A percentile compares a stretch with the other conserved stretches of the same genome.
Conservation (phyloP, 306 rosid genomes). For the Sphenostylis stenocarpa region DNA sequence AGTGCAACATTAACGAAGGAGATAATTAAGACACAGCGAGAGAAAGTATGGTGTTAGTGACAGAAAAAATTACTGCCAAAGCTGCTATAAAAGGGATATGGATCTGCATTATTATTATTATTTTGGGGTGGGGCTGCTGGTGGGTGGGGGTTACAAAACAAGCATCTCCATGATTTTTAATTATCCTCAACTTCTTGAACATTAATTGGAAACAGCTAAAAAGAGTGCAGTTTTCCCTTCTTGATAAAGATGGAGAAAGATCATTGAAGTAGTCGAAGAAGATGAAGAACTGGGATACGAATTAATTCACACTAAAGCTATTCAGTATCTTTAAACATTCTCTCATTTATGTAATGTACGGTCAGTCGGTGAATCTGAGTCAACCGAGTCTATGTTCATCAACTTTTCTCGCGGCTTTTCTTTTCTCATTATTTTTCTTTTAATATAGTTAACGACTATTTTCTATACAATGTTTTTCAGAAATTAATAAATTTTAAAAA, state of each 20-base stretch:
- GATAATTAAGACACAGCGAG: conserved; percentile 24
- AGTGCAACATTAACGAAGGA: conserved; percentile 22
- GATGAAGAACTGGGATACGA: neutral
- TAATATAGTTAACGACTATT: neutral
- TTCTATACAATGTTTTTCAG: neutral
- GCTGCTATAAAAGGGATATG: conserved; percentile 27
- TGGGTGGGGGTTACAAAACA: neutral
- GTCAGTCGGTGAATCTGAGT: conserved; percentile 14
- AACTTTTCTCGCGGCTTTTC: conserved; percentile 6
- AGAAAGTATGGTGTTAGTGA: conserved; percentile 9
- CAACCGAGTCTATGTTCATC: neutral
- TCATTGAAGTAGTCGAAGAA: conserved; percentile 13
- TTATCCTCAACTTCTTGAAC: conserved; percentile 8
- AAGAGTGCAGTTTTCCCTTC: neutral
- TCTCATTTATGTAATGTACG: conserved; percentile 12
- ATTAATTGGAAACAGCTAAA: neutral
- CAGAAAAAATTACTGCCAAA: conserved; percentile 29
- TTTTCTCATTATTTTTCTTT: neutral
- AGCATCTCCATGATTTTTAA: conserved; percentile 17
- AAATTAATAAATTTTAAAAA: neutral
- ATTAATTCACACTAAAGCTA: neutral
- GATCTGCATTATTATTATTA: neutral
- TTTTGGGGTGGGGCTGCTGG: neutral
- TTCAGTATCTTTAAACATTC: conserved; percentile 56
- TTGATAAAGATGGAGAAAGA: neutral